Conservation (phyloP, 2,329 filamentous ascomycete genomes). For the Epichloe typhina region DNA sequence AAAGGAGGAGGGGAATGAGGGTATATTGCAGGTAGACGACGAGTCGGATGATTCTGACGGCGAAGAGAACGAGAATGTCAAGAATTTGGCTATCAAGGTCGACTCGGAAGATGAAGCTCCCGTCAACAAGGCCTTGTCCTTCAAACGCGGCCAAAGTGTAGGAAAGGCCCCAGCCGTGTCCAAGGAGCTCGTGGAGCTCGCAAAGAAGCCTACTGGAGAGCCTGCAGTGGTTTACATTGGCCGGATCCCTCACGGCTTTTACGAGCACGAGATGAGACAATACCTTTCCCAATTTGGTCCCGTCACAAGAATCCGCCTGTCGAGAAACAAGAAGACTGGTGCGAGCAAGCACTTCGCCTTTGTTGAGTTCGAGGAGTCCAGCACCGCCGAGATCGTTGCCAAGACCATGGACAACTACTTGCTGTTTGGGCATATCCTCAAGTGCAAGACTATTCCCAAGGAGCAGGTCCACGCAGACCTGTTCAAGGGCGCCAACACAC, state of each 20-base stretch:
- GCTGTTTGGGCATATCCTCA: constrained; percentile 85
- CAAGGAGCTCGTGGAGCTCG: constrained; percentile 30
- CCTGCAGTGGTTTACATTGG: constrained; percentile 82
- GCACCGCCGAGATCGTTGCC: constrained; percentile 73
- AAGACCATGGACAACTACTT: constrained; percentile 98
- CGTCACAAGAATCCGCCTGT: constrained; percentile 66
- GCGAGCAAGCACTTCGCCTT: constrained; percentile 90
- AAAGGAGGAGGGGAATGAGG: constrained; percentile 12
- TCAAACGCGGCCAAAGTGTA: constrained; percentile 35
- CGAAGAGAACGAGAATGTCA: constrained; percentile 28
- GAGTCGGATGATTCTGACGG: constrained; percentile 23
- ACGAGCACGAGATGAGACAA: constrained; percentile 84
- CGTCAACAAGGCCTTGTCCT: constrained; percentile 22
- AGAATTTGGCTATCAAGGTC: constrained; percentile 30
- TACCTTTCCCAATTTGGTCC: constrained; percentile 92
- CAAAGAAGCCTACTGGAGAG: constrained; percentile 31
- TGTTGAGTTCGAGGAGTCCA: constrained; percentile 73
- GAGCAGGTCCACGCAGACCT: constrained; percentile 69
- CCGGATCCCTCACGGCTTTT: constrained; percentile 87
- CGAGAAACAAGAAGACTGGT: constrained; percentile 84
- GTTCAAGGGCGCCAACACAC: constrained; percentile 81
- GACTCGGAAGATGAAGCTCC: constrained; percentile 32
- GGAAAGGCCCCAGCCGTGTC: constrained; percentile 37
- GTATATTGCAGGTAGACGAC: constrained; percentile 18
- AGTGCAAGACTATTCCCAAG: constrained; percentile 65